Evolutionary conservation across 2,329 filamentous ascomycete genomes (phyloP), one percentile per base, ranked within the genome.

Genomic region (Waltergamsia citrina): DNA sequence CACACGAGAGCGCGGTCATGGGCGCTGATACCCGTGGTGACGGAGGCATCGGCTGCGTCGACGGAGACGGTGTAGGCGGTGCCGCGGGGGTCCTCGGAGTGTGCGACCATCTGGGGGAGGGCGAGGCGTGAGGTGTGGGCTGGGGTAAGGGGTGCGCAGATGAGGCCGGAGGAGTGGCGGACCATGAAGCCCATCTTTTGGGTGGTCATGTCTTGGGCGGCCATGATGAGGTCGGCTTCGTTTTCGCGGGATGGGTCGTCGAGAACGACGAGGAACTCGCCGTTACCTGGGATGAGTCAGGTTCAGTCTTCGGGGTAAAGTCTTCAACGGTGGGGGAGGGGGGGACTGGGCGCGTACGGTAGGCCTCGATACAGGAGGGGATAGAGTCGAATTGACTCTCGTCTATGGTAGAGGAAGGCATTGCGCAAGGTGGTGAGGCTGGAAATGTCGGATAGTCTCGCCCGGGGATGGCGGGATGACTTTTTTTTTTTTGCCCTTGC

Each of bases 151-250:
- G 92, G 90, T 0, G 83, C 84, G 75, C 92, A 96, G 63, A 98
- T 81, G 52, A 90, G 78, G 53, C 92, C 92, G 4, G 85, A 86
- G 25, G 84, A 83, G 67, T 94, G 78, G 50, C 87, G 85, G 58
- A 98, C 76, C 73, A 98, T 81, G 68, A 95, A 98, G 49, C 87
- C 85, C 79, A 94, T 93, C 63, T 96, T 90, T 44, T 84, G 74
- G 17, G 87, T 71, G 7, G 90, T 94, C 43, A 95, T 65, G 50
- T 82, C 73, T 45, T 86, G 68, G 41, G 87, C 90, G 45, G 92
- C 85, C 53, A 96, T 93, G 60, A 96, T 95, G 32, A 98, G 76
- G 64, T 98, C 92, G 59, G 88, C 92, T 71, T 98, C 92, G 59
- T 98, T 98, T 61, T 98, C 92, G 59, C 92, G 88, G 41, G 80